These are phyloP conservation scores for Mucor racemosus DNA, from an alignment of 371 early-diverging fungal species.

Conservation along the genomic window DNA sequence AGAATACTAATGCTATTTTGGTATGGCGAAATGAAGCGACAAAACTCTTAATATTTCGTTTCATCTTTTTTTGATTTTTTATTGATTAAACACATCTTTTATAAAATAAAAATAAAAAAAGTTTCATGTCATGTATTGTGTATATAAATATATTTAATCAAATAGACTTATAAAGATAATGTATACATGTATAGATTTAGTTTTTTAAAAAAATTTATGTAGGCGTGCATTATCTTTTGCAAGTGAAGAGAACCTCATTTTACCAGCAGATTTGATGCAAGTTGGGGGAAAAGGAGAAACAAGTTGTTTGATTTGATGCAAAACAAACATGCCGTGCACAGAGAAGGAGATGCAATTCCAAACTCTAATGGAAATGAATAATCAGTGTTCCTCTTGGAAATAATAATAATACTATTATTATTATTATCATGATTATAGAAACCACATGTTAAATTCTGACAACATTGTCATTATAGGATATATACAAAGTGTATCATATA, in stretches of 20 bases:
- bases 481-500: background rate
- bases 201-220: background rate
- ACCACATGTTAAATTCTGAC: background rate
- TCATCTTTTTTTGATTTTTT: background rate
- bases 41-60: background rate
- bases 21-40: background rate
- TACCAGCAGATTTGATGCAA: background rate
- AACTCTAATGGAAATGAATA: background rate
- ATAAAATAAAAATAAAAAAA: background rate
- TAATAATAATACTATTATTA: no score
- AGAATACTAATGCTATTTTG: background rate
- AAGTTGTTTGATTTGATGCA: slow-evolving; percentile 1
- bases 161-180: background rate
- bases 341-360: slow-evolving; percentile 4
- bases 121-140: background rate
- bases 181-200: background rate
- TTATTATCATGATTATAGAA: background rate
- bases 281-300: background rate
- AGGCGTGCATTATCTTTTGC: background rate
- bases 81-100: background rate
- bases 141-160: background rate
- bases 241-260: background rate
- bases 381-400: background rate
- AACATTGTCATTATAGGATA: background rate
- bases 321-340: slow-evolving; percentile 12